A percentile compares a stretch with the other conserved stretches of the same genome.
These are phyloP conservation scores for Polyplosphaeria fusca DNA, from an alignment of 495 filamentous ascomycete species.

Conservation along the genomic window DNA sequence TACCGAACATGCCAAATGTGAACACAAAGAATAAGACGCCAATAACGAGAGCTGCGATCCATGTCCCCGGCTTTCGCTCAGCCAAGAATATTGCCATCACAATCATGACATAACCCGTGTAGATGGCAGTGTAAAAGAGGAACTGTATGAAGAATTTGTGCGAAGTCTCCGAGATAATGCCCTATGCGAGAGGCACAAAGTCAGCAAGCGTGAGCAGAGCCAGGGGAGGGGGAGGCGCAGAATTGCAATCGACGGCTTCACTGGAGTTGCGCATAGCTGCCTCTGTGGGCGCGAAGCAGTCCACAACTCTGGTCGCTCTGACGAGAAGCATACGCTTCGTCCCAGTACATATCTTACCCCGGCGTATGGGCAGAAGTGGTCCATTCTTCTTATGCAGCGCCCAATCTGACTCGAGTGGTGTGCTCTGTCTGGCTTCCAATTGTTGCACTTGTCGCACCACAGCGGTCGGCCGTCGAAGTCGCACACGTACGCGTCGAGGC, in stretches of 20 bases:
- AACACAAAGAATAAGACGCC: constrained; percentile 73
- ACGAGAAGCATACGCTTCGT: no score
- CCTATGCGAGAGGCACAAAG: no score
- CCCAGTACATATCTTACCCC: no score
- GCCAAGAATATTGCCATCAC: constrained; percentile 55
- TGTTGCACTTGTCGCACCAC: constrained; percentile 78
- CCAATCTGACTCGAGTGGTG: constrained; percentile 79
- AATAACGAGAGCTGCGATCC: constrained; percentile 53
- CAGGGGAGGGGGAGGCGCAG: no score
- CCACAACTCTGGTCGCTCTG: no score
- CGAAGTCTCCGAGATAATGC: constrained; percentile 76
- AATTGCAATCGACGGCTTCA: no score
- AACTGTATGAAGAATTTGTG: constrained; percentile 93
- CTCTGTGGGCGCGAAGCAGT: no score
- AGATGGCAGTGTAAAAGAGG: constrained; percentile 65
- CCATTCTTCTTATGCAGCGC: constrained; percentile 81
- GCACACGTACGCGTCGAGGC: constrained; percentile 77
- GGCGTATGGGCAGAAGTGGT: constrained; percentile 93
- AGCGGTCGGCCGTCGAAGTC: constrained; percentile 71
- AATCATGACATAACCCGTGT: constrained; percentile 62
- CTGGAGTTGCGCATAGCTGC: no score
- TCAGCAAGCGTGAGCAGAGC: no score
- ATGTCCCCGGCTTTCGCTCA: constrained; percentile 45
- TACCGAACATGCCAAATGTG: constrained; percentile 69
- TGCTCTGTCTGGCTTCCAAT: constrained; percentile 77